A percentile compares a stretch with the other conserved stretches of the same genome.
Evolutionary conservation across 2,329 filamentous ascomycete genomes (phyloP).

Genomic region (Alternaria sp.): DNA sequence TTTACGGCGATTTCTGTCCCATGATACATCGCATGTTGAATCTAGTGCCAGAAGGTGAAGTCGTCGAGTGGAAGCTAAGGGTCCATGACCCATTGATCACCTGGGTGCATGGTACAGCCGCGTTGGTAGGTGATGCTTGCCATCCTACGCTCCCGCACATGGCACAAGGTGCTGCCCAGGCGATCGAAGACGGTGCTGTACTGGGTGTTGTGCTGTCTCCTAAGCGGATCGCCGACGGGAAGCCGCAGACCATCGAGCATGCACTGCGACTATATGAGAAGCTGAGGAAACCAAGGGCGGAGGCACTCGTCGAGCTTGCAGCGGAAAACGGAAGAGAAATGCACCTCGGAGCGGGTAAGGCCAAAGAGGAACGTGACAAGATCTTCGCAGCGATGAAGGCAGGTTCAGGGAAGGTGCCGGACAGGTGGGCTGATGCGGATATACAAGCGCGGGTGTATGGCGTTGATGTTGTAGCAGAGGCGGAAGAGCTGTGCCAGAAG

Average conservation of each 20-base stretch:
- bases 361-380: slow-evolving; percentile 67
- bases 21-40: slow-evolving; percentile 68
- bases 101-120: slow-evolving; percentile 65
- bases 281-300: slow-evolving; percentile 65
- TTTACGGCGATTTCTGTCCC: slow-evolving; percentile 69
- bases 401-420: slow-evolving; percentile 56
- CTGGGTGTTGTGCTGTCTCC: slow-evolving; percentile 61
- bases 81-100: slow-evolving; percentile 69
- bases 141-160: slow-evolving; percentile 72
- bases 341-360: slow-evolving; percentile 66
- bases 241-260: slow-evolving; percentile 58
- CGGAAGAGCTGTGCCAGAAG: slow-evolving; percentile 55
- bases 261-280: slow-evolving; percentile 66
- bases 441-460: slow-evolving; percentile 61
- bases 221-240: slow-evolving; percentile 56
- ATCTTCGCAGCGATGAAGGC: slow-evolving; percentile 60
- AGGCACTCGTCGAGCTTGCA: slow-evolving; percentile 65
- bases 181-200: slow-evolving; percentile 70
- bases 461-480: slow-evolving; percentile 56
- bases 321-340: slow-evolving; percentile 63
- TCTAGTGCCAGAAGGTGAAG: slow-evolving; percentile 69
- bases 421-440: slow-evolving; percentile 63
- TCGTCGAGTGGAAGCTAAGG: slow-evolving; percentile 73
- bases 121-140: slow-evolving; percentile 67
- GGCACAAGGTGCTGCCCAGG: slow-evolving; percentile 71